Base-by-base conservation (phyloP, 768 basidiomycete genomes). In the Rhodotorula sphaerocarpa region DNA sequence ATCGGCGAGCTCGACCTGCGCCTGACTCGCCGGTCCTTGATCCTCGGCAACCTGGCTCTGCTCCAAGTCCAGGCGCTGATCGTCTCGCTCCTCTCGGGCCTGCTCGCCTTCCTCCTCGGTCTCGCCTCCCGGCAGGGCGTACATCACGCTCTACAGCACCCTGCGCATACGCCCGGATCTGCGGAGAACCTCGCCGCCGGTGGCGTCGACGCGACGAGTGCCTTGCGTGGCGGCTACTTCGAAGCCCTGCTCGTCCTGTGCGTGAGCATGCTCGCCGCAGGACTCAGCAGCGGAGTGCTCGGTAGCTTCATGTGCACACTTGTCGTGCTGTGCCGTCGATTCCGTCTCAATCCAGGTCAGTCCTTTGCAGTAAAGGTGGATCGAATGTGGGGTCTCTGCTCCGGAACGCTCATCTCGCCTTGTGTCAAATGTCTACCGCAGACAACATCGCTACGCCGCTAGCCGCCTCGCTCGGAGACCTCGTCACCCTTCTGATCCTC, bases 401-500 rank as follows among this genome's bases (percentile, higher is more conserved):
- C n/a, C n/a, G n/a, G n/a, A n/a, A n/a, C n/a, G n/a, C n/a, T n/a
- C n/a, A n/a, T n/a, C n/a, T n/a, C n/a, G n/a, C n/a, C n/a, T n/a
- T n/a, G n/a, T n/a, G n/a, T n/a, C n/a, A n/a, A n/a, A n/a, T n/a
- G n/a, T n/a, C 41, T 45, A 30, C 42, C 71, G 55, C 71, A 90
- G 91, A 95, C 73, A 99, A 99, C 74, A 92, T 97, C 68, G 87
- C 92, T 3, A 89, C 95, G 0, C 91, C 95, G 0, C 80, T 97
- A 14, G 95, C 95, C 0, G 83, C 90, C 5, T 90, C 88, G 70
- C 80, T 97, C 3, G 93, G 95, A 7, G 95, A 97, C 72, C 80
- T 99, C 39, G 80, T 97, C 53, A 93, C 93, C 0, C 82, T 99
- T 51, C 80, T 84, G 61, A 83, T 96, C 57, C 78, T 97, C 31